Evolutionary conservation across 192 early-diverging fungal genomes (phyloP), one percentile per base, ranked within the genome.

Genomic region (Podila horticola): DNA sequence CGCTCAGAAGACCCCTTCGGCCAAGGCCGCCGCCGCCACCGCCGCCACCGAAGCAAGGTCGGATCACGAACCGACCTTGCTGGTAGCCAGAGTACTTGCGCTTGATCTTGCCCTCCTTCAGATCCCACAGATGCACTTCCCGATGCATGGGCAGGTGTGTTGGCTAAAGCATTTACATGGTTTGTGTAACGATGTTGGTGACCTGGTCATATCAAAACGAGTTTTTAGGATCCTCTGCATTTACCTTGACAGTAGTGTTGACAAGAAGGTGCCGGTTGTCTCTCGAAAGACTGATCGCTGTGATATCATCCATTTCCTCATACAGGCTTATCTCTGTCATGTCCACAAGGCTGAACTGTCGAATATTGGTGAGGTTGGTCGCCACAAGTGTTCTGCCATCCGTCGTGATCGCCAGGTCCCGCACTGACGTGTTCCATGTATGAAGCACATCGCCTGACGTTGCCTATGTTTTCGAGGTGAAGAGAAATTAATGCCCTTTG

Each of bases 121-220:
- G 74, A 70, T 97, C 90, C 96, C 97, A 99, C 70, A 99, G 82
- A 81, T 97, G 94, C 38, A 98, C 91, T 67, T 94, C 93, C 73
- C 95, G 84, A 6, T 79, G 55, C 79, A 84, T 67, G 31, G 87
- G 79, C n/a, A 84, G 70, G 88, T 94, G 58, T 90, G 89, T 38
- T 90, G 71, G 58, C 90, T 91, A 83, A 11, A 26, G 52, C 1
- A 15, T 34, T 50, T 50, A 10, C 9, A 19, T 22, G 52, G 1
- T 10, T 36, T 2, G 24, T 26, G 6, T 0, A 55, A n/a, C 4
- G 0, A 3, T 55, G 52, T 45, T 45, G n/a, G 52, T 19, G 52
- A 9, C 5, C 52, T 45, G 13, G 41, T 15, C 7, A 12, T 12
- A 41, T 41, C 38, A 41, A 9, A 55, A 4, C 2, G 20, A 24